These are phyloP conservation scores for Pecoramyces ruminantium DNA, from an alignment of 192 early-diverging fungal genomes.

Conservation along the genomic window DNA sequence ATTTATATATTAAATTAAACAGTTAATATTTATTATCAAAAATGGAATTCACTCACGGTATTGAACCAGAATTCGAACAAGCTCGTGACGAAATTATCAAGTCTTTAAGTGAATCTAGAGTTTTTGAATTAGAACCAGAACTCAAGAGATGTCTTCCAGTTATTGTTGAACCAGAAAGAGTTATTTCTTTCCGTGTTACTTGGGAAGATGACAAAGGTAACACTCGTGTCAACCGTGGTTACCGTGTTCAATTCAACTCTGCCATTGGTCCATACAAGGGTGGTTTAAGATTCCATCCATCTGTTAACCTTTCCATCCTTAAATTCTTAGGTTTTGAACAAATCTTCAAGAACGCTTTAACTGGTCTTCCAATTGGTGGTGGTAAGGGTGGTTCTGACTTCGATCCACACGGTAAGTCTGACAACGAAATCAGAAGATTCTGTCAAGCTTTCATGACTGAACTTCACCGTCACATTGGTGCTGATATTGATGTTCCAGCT, in stretches of 20 bases:
- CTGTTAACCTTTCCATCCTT: slow-evolving; percentile 31
- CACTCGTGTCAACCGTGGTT: slow-evolving; percentile 29
- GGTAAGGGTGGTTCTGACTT: slow-evolving; percentile 34
- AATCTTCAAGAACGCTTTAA: slow-evolving; percentile 37
- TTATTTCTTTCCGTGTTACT: slow-evolving; percentile 27
- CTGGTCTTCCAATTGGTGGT: slow-evolving; percentile 29
- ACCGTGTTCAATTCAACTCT: slow-evolving; percentile 36
- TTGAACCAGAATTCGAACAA: background rate
- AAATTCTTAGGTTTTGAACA: slow-evolving; percentile 37
- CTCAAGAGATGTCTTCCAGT: background rate
- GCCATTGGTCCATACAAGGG: slow-evolving; percentile 39
- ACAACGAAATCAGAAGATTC: slow-evolving; percentile 29
- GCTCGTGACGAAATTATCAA: background rate
- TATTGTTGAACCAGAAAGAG: slow-evolving; percentile 30
- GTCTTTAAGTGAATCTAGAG: background rate
- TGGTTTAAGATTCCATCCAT: slow-evolving; percentile 32
- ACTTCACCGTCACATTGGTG: slow-evolving; percentile 30
- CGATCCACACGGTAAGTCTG: slow-evolving; percentile 23
- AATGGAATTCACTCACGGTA: background rate
- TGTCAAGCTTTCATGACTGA: slow-evolving; percentile 34
- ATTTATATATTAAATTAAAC: no score
- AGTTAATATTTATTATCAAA: no score
- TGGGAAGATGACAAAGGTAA: slow-evolving; percentile 29
- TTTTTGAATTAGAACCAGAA: background rate
- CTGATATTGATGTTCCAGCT: slow-evolving; percentile 29